Evolutionary conservation across 2,329 filamentous ascomycete genomes (phyloP), one percentile per base, ranked within the genome.

Genomic region (Alternaria sp.): DNA sequence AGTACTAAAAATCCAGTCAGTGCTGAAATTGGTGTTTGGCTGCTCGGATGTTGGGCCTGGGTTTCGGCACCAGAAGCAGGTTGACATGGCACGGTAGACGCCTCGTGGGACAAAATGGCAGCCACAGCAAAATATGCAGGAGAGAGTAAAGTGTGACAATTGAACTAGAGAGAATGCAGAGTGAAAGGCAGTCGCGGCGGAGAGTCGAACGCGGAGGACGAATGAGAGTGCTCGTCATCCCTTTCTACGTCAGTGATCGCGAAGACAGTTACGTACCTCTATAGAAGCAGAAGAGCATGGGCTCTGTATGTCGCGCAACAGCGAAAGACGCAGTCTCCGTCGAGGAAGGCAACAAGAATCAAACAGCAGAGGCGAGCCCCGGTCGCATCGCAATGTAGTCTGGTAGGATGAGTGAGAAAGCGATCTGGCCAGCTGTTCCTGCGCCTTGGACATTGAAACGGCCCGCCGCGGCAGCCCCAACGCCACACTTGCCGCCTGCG

Each of bases 341-440:
- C 57, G 54, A 64, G 46, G 32, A 60, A 59, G 58, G 63, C 57
- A 64, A 49, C 34, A 38, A 36, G 36, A 57, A 61, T 69, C 66
- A 75, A 61, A 54, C 66, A 70, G 59, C 64, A 57, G 70, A 64
- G 66, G 69, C 64, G 60, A 64, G 61, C 61, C 59, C 63, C 50
- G 52, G 61, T 59, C 54, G 67, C 70, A 73, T 73, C 4, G 62
- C 59, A 56, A 57, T 59, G 63, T 62, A 57, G 59, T 64, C n/a
- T 54, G 54, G 57, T 48, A 53, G 53, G 46, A 59, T 38, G 60
- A 57, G 60, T 51, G 45, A 27, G 32, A 16, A 59, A 49, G 53
- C 22, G 43, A 69, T 68, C 56, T 66, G 72, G 71, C 69, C 73
- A 75, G 72, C 66, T 76, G 73, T 73, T 67, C 59, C 70, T 66